Percentiles rank a stretch among this genome's conserved stretches.
These are phyloP conservation scores for Yarrowia sp. DNA, from an alignment of 805 yeast genomes.

Conservation along the genomic window DNA sequence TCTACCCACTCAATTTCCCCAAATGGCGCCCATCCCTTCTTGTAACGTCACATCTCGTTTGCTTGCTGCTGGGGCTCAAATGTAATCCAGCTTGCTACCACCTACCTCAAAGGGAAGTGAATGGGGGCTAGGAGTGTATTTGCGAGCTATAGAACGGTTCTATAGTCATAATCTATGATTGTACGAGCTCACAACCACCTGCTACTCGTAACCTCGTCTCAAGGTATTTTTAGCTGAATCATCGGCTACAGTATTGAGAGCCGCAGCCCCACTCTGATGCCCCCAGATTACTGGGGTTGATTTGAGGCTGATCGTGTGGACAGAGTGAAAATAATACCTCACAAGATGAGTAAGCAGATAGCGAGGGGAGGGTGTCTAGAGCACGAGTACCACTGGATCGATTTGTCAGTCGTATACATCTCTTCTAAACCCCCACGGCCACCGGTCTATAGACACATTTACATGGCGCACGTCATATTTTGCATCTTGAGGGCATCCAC, in stretches of 20 bases:
- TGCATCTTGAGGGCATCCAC: slow-evolving; percentile 19
- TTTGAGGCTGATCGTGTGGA: background rate
- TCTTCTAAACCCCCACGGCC: too few relatives aligned
- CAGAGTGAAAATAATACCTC: background rate
- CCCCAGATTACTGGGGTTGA: background rate
- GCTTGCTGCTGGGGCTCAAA: slow-evolving; percentile 8
- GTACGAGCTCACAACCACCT: too few relatives aligned
- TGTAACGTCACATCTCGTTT: background rate
- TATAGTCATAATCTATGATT: too few relatives aligned
- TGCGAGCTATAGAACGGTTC: background rate
- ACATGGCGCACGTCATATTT: slow-evolving; percentile 24
- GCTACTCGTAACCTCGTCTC: background rate
- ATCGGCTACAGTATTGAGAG: background rate
- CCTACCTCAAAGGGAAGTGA: background rate
- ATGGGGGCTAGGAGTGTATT: background rate
- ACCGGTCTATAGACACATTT: background rate
- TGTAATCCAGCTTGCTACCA: slow-evolving; percentile 16
- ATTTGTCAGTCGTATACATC: too few relatives aligned
- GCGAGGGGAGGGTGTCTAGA: too few relatives aligned
- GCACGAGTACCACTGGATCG: too few relatives aligned
- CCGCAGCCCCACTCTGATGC: slow-evolving; percentile 12
- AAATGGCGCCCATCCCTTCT: too few relatives aligned
- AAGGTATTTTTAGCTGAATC: background rate
- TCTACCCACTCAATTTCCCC: too few relatives aligned
- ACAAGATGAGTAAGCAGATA: background rate